Evolutionary conservation across 78 protist genomes (phyloP).

Genomic region (Dictyostelium purpureum): DNA sequence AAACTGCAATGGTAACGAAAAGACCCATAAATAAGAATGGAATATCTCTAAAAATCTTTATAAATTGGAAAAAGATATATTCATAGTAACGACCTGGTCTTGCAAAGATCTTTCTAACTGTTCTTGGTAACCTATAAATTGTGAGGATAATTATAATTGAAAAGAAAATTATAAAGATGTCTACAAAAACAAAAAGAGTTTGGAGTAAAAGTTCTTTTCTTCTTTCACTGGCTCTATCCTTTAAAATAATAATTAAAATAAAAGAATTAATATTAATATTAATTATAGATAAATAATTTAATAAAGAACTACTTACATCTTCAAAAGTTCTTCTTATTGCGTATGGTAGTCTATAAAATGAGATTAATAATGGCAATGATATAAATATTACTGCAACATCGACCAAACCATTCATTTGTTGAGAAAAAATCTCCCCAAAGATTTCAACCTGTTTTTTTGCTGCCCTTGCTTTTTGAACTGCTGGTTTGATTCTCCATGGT

Average conservation of each 20-base stretch:
- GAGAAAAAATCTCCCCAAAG: background rate
- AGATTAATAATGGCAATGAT: background rate
- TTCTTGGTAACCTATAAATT: slow-evolving; percentile 38
- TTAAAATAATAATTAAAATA: background rate
- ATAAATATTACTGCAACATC: slow-evolving; percentile 7
- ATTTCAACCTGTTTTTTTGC: background rate
- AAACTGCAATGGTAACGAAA: slow-evolving; percentile 1
- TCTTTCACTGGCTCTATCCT: background rate
- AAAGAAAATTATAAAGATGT: slow-evolving; percentile 1
- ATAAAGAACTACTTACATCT: background rate
- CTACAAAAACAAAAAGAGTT: background rate
- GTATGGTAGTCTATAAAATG: slow-evolving; percentile 21
- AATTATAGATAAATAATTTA: background rate
- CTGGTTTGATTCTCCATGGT: slow-evolving; percentile 23
- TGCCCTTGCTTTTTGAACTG: background rate
- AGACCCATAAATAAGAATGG: slow-evolving; percentile 51
- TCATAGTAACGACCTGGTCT: background rate
- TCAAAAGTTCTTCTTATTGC: background rate
- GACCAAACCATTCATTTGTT: background rate
- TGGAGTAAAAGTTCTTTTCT: slow-evolving; percentile 23
- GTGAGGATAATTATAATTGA: background rate
- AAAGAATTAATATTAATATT: background rate
- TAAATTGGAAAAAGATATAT: background rate
- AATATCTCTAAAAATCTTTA: slow-evolving; percentile 40
- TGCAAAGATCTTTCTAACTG: background rate